Evolutionary conservation across 2,329 filamentous ascomycete genomes (phyloP).

Genomic region (Colletotrichum lentis): DNA sequence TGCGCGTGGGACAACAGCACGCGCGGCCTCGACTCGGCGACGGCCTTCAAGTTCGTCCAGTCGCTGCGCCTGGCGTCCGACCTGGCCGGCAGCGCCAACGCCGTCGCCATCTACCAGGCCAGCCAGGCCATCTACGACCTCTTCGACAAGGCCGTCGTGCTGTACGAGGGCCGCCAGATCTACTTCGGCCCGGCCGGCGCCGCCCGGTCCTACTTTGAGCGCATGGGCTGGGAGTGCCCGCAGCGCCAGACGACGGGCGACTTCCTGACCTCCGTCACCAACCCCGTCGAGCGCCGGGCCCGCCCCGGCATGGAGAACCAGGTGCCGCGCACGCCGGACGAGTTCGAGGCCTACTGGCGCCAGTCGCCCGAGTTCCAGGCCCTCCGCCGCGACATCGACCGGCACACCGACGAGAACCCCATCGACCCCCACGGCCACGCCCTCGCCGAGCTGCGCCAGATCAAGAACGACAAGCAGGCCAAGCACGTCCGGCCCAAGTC

Average conservation of each 20-base stretch:
- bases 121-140: conserved; percentile 73
- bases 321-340: conserved; percentile 73
- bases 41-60: conserved; percentile 76
- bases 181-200: conserved; percentile 71
- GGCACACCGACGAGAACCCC: conserved; percentile 57
- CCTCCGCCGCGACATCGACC: conserved; percentile 58
- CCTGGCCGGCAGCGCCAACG: conserved; percentile 67
- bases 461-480: conserved; percentile 61
- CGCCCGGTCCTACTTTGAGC: conserved; percentile 72
- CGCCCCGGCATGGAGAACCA: conserved; percentile 66
- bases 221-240: conserved; percentile 74
- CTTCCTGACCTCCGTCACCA: conserved; percentile 75
- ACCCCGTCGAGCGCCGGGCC: conserved; percentile 65
- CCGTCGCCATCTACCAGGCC: conserved; percentile 77
- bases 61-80: conserved; percentile 71
- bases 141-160: conserved; percentile 78
- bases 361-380: conserved; percentile 55
- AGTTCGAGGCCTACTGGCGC: conserved; percentile 65
- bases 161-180: conserved; percentile 81
- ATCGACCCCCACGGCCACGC: conserved; percentile 51
- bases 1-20: conserved; percentile 76
- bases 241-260: conserved; percentile 73
- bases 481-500: conserved; percentile 63
- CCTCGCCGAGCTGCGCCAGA: conserved; percentile 54
- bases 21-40: conserved; percentile 75